phyloP scores from a whole-genome alignment of 306 rosid species.

The Sindora glabra region DNA sequence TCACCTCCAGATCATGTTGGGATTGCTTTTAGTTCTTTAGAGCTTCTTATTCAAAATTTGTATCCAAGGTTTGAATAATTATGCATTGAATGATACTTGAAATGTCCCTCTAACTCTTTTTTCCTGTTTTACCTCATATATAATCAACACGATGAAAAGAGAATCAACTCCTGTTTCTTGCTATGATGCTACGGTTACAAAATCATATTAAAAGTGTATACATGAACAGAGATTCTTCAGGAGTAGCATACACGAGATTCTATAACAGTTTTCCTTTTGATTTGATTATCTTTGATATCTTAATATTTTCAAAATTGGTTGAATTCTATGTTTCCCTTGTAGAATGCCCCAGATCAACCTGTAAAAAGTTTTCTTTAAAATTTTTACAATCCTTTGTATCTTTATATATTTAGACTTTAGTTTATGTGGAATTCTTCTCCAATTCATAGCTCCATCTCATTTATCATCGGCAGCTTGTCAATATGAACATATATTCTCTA shows the following conservation, averaged over 20 bases:
- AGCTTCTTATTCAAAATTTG: not conserved
- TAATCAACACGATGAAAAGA: not conserved
- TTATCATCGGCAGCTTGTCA: not conserved
- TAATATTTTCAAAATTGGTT: not conserved
- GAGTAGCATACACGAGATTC: no score
- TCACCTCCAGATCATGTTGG: not conserved
- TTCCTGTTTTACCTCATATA: conserved; percentile 1
- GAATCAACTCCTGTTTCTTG: no score
- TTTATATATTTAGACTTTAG: not conserved
- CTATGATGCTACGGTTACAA: not conserved
- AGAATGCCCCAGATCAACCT: not conserved
- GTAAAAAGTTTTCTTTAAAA: not conserved
- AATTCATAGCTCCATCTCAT: not conserved
- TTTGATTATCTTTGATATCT: not conserved
- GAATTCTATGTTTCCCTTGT: not conserved
- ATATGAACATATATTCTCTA: not conserved
- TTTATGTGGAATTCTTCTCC: conserved; percentile 1
- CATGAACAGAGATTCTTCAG: not conserved
- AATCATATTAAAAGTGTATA: not conserved
- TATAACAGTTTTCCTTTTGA: not conserved
- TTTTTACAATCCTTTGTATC: not conserved
- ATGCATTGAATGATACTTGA: not conserved
- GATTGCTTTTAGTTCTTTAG: not conserved
- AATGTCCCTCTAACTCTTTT: not conserved
- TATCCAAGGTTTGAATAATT: conserved; percentile 15